Percentiles rank a stretch among this genome's conserved stretches.
Conservation (phyloP, 148 eudicot species). For the Rhododendron simsii region DNA sequence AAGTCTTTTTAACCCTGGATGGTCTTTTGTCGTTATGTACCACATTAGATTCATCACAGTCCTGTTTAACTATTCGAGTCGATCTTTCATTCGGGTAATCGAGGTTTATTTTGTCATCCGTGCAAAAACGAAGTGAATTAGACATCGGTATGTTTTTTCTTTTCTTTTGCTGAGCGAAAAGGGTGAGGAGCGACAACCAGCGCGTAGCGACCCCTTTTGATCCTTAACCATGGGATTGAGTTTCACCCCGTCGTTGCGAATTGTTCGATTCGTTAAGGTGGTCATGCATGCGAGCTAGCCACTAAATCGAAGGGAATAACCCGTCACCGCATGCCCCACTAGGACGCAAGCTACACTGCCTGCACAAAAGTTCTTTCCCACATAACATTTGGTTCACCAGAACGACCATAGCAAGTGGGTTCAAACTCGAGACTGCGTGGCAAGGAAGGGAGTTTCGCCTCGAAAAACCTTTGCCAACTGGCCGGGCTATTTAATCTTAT, state of each 20-base stretch:
- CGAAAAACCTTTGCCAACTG: not conserved
- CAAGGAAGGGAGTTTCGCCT: not conserved
- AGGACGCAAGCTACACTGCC: not conserved
- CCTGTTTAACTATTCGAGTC: not conserved
- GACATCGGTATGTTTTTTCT: not conserved
- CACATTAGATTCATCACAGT: not conserved
- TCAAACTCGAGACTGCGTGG: too few species aligned
- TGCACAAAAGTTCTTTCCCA: too few species aligned
- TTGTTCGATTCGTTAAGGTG: too few species aligned
- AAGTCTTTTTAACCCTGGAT: too few species aligned
- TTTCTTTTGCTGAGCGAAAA: not conserved
- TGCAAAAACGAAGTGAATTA: not conserved
- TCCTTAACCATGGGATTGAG: not conserved
- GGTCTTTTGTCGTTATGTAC: too few species aligned
- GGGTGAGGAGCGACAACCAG: not conserved
- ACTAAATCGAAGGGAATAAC: too few species aligned
- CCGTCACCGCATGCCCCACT: not conserved
- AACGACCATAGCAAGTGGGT: too few species aligned
- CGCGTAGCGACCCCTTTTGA: not conserved
- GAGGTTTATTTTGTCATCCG: not conserved
- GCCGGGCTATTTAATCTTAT: not conserved
- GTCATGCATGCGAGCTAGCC: not conserved
- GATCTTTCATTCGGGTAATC: too few species aligned
- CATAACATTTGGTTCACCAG: not conserved
- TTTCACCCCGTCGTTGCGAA: too few species aligned